Conservation (phyloP, 2,329 filamentous ascomycete species). For the Akanthomyces lecanii region DNA sequence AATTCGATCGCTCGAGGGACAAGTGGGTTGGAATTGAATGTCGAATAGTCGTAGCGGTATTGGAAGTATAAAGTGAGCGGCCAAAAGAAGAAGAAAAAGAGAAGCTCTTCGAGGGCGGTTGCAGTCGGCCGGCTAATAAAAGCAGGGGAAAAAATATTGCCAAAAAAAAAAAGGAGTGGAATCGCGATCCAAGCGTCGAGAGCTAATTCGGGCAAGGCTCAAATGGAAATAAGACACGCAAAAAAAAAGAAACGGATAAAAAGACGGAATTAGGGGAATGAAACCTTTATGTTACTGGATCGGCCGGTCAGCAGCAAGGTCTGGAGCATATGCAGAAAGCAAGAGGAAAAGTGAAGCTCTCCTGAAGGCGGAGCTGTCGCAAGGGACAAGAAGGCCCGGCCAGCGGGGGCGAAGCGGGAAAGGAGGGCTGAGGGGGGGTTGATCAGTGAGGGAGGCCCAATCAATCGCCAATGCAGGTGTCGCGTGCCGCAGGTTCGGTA, state of each 20-base stretch:
- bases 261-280: neutral
- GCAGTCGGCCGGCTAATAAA: neutral
- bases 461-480: slow-evolving; percentile 3
- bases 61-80: neutral
- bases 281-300: neutral
- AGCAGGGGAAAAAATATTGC: neutral
- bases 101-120: neutral
- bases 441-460: neutral
- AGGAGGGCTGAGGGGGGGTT: neutral
- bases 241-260: neutral
- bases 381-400: neutral
- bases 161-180: slow-evolving; percentile 7
- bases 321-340: neutral
- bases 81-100: neutral
- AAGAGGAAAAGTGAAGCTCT: slow-evolving; percentile 3
- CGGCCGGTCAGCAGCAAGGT: neutral
- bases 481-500: slow-evolving; percentile 6
- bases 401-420: neutral
- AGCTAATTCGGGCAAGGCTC: neutral
- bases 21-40: neutral
- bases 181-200: slow-evolving; percentile 2
- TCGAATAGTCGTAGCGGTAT: neutral
- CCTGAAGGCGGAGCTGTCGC: slow-evolving; percentile 6
- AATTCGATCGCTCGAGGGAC: neutral
- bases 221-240: neutral